A percentile compares a stretch with the other conserved stretches of the same genome.
phyloP scores from a whole-genome alignment of 306 rosid species.

The Canavalia gladiata region DNA sequence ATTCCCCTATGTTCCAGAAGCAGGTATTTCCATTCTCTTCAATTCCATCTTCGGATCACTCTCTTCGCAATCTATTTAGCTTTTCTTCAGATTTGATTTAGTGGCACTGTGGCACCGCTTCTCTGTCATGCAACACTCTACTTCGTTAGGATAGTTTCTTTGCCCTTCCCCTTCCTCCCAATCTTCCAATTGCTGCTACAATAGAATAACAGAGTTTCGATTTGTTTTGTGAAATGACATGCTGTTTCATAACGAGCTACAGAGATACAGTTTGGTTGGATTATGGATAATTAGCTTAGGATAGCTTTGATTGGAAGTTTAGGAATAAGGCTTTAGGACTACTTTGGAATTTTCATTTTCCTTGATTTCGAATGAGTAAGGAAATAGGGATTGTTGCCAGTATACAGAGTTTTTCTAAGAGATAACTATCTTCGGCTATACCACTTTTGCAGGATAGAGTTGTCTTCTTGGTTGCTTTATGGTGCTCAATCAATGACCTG shows the following conservation, averaged over 20 bases:
- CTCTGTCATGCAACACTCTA: too few relatives aligned
- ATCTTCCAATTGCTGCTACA: slow-evolving; percentile 10
- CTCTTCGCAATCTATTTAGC: neutral
- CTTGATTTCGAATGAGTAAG: slow-evolving; percentile 35
- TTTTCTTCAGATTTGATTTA: neutral
- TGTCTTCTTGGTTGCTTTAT: slow-evolving; percentile 16
- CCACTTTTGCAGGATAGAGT: slow-evolving; percentile 1
- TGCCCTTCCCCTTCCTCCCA: neutral
- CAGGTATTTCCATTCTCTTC: slow-evolving; percentile 60
- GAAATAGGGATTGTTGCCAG: neutral
- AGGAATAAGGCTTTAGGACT: slow-evolving; percentile 11
- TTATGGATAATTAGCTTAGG: slow-evolving; percentile 1
- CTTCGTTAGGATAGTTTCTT: neutral
- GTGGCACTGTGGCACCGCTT: neutral
- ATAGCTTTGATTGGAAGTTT: slow-evolving; percentile 14
- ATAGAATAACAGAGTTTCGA: neutral
- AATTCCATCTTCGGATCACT: neutral
- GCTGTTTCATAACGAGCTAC: slow-evolving; percentile 26
- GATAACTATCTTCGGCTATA: slow-evolving; percentile 1
- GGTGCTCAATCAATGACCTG: slow-evolving; percentile 3
- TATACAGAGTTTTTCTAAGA: neutral
- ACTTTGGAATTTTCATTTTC: slow-evolving; percentile 28
- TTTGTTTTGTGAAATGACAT: slow-evolving; percentile 23
- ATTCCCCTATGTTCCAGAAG: slow-evolving; percentile 97
- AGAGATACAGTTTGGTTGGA: neutral